Base-by-base conservation (phyloP, 164 flowering plant genomes). In the Hamamelis virginiana region DNA sequence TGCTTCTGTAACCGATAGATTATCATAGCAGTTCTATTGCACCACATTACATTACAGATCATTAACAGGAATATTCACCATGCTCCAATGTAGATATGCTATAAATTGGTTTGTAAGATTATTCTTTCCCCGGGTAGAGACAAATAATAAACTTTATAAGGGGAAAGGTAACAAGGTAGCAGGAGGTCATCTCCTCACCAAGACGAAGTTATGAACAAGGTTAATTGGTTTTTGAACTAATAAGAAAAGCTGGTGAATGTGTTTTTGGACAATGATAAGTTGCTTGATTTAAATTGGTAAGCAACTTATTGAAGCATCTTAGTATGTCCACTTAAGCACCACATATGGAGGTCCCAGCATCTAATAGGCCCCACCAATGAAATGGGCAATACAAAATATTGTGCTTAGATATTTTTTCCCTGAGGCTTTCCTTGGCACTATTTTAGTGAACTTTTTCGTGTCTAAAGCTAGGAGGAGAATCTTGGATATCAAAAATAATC, bases 1-100 rank as follows among this genome's bases (percentile, higher is more conserved):
- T 27, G 45, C 61, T 77, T 10, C 59, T 69, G 28, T 55, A 55
- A 55, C 22, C 1, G 15, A 16, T 60, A 44, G 28, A 33, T 18
- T 64, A 41, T 25, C 50, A 14, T 4, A 15, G 1, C 4, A n/a
- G 23, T 41, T 62, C 6, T 33, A 33, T 33, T 33, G 45, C 21
- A 8, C 5, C 53, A 50, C 53, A 16, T 6, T 50, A 14, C 21
- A 50, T 50, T 50, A 14, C 21, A 50, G 13, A n/a, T 50, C 15
- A 16, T 50, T n/a, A 50, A 50, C 6, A 5, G 1, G 19, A 12
- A 15, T 50, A 50, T 50, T n/a, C 53, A 18, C 16, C 18, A 50
- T 12, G 5, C n/a, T 50, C 53, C n/a, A 6, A 12, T 50, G 53
- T 50, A 50, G 53, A n/a, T 50, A 16, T 50, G 19, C 53, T 50